A percentile compares a stretch with the other conserved stretches of the same genome.
Evolutionary conservation across 202 grass and related monocot species (phyloP).

Genomic region (Alloteropsis angusta): DNA sequence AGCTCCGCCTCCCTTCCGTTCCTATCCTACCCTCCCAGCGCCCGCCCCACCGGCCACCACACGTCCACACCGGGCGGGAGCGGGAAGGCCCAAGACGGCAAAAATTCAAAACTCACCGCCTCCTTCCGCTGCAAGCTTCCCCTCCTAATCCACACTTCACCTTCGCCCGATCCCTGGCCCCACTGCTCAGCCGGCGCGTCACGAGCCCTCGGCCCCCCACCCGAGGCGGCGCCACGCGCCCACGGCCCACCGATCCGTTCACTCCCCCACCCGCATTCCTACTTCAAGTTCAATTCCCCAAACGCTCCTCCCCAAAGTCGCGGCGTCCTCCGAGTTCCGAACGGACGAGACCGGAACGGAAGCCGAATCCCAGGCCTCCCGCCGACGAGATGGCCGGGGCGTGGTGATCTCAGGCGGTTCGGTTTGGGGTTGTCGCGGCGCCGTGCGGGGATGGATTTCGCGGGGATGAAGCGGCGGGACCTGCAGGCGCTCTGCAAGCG

Average conservation of each 20-base stretch:
- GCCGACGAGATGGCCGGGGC: neutral
- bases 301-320: neutral
- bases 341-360: neutral
- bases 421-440: too few relatives aligned
- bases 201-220: neutral
- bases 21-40: neutral
- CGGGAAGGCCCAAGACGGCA: neutral
- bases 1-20: neutral
- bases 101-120: neutral
- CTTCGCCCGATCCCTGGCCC: neutral
- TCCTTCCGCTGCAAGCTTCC: neutral
- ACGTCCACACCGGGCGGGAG: neutral
- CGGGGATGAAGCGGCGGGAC: conserved; percentile 37
- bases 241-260: neutral
- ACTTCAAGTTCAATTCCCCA: neutral
- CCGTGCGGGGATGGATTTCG: conserved; percentile 25
- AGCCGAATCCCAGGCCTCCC: neutral
- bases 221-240: neutral
- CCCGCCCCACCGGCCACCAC: neutral
- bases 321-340: neutral
- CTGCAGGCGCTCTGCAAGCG: conserved; percentile 56
- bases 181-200: neutral
- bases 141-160: neutral
- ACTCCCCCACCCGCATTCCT: neutral
- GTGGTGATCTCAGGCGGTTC: neutral